A percentile compares a stretch with the other conserved stretches of the same genome.
Evolutionary conservation across 345 rosid species (phyloP).

Genomic region (Acer campestre): DNA sequence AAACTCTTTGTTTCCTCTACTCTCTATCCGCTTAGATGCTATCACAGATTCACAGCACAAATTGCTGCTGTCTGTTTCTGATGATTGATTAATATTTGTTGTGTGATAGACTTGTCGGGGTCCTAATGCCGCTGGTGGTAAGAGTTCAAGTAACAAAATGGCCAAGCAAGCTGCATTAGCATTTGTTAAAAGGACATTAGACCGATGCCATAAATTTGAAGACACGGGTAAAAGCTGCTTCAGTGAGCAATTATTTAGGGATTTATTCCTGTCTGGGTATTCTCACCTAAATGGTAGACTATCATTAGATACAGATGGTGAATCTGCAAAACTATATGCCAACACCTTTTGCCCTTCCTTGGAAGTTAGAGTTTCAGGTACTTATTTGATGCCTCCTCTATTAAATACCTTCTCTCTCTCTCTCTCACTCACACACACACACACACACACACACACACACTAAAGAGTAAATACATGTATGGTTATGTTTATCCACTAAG

Average conservation of each 20-base stretch:
- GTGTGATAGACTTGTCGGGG: constrained; percentile 65
- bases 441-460: too few species aligned
- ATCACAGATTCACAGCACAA: neutral
- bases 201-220: constrained; percentile 70
- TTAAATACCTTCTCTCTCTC: neutral
- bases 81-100: constrained; percentile 19
- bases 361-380: constrained; percentile 49
- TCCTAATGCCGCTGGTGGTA: constrained; percentile 62
- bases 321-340: constrained; percentile 39
- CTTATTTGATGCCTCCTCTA: constrained; percentile 16
- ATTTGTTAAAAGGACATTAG: constrained; percentile 75
- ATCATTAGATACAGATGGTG: constrained; percentile 47
- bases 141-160: constrained; percentile 74
- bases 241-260: constrained; percentile 66
- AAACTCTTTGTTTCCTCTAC: neutral
- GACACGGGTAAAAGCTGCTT: constrained; percentile 86
- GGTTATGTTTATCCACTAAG: neutral
- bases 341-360: constrained; percentile 28
- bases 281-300: constrained; percentile 39
- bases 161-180: constrained; percentile 86
- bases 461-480: neutral
- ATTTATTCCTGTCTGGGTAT: constrained; percentile 56
- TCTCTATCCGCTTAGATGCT: constrained; percentile 4
- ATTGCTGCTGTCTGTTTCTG: constrained; percentile 7
- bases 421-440: too few species aligned